Base-by-base conservation (phyloP, 306 rosid species). In the Spatholobus suberectus region DNA sequence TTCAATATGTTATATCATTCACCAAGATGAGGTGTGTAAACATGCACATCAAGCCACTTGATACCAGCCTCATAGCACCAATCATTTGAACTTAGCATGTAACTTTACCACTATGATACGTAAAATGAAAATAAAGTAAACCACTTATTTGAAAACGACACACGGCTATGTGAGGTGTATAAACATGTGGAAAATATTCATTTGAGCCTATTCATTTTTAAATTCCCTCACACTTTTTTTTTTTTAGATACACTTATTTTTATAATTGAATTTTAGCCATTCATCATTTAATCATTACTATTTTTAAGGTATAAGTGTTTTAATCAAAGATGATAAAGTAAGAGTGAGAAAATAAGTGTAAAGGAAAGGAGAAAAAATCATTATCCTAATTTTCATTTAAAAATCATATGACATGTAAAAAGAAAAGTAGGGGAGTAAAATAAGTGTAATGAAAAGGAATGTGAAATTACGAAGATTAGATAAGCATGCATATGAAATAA, bases 21-120 rank as follows among this genome's bases (percentile, higher is more conserved):
- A 76, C 6, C 59, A 63, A 32, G 66, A 55, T 21, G 63, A 55
- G 14, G 15, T 44, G 41, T 34, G 41, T 21, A 76, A 76, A 20
- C 70, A 71, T 68, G 78, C 70, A 38, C 32, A 38, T 37, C n/a
- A 10, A 67, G 49, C 32, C 26, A 20, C 70, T 32, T 62, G 41
- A 29, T 29, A 12, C n/a, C 17, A 55, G 62, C 29, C 26, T 21
- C 26, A 58, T 12, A 7, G 2, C 43, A 6, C 6, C 14, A 63
- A 61, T 61, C 44, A 7, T 34, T 34, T 63, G 43, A 63, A 63
- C 24, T 63, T 35, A 3, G 5, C 44, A 63, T 17, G 40, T 12
- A 58, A 58, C 66, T 24, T 11, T 4, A 12, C 35, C 14, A 57
- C 32, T 57, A 23, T 3, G 65, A 24, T 8, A 58, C 65, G 3